Percentiles rank a stretch among this genome's conserved stretches.
These are phyloP conservation scores for Rhododendron ferrugineum DNA, from an alignment of 148 eudicot genomes.

Conservation along the genomic window DNA sequence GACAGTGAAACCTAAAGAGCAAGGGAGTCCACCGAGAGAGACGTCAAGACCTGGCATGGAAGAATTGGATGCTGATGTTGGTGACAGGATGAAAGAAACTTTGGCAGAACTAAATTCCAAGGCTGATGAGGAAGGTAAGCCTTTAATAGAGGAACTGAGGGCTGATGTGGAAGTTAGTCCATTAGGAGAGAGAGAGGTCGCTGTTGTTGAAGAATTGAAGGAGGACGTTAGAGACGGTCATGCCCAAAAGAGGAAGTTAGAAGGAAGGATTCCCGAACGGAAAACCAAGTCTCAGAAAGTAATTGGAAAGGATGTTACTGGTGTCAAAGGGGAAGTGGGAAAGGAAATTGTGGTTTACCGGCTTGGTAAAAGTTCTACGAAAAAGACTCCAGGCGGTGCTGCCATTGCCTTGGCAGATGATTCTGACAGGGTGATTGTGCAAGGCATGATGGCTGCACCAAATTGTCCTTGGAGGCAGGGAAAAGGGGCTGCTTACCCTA, in stretches of 20 bases:
- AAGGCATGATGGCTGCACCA: constrained; percentile 44
- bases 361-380: constrained; percentile 24
- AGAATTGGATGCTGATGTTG: constrained; percentile 8
- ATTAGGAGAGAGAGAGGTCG: constrained; percentile 3
- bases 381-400: constrained; percentile 14
- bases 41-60: not conserved
- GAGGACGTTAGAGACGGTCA: constrained; percentile 5
- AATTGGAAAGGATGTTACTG: constrained; percentile 10
- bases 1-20: not conserved
- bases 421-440: constrained; percentile 29
- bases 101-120: not conserved
- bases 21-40: not conserved
- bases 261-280: constrained; percentile 4
- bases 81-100: constrained; percentile 13
- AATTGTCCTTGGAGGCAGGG: constrained; percentile 30
- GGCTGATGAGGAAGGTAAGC: constrained; percentile 8
- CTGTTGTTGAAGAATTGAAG: constrained; percentile 12
- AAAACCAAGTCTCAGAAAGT: not conserved
- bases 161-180: not conserved
- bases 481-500: constrained; percentile 14
- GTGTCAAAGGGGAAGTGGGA: constrained; percentile 10
- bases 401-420: constrained; percentile 14
- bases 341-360: constrained; percentile 26
- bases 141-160: not conserved
- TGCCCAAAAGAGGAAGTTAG: constrained; percentile 3